Evolutionary conservation across 2,329 filamentous ascomycete species (phyloP).

Genomic region (Fusarium ambrosium): DNA sequence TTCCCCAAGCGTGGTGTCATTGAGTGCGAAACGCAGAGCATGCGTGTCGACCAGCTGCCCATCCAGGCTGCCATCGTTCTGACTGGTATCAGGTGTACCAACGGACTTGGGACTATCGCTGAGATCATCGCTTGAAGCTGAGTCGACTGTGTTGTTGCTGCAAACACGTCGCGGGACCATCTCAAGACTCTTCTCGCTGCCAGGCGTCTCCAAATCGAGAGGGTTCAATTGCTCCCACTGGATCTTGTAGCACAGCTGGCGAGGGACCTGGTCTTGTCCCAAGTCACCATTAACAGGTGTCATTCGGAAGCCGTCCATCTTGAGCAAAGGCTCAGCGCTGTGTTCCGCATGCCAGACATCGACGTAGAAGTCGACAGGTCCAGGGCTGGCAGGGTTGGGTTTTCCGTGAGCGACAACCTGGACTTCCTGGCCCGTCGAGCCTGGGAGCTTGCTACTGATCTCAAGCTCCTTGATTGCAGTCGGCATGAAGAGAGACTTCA

Average conservation of each 20-base stretch:
- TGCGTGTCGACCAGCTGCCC: neutral
- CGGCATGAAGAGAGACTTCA: conserved; percentile 55
- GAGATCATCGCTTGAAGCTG: neutral
- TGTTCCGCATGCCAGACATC: conserved; percentile 49
- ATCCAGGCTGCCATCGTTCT: neutral
- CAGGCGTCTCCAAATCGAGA: neutral
- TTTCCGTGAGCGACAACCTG: conserved; percentile 46
- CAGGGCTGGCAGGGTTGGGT: conserved; percentile 38
- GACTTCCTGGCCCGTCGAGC: conserved; percentile 46
- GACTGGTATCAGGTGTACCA: neutral
- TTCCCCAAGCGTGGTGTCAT: neutral
- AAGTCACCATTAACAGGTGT: conserved; percentile 57
- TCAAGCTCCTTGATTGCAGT: conserved; percentile 50
- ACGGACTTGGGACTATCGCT: neutral
- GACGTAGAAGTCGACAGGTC: conserved; percentile 52
- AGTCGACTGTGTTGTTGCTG: neutral
- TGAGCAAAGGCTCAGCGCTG: conserved; percentile 50
- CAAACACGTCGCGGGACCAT: neutral
- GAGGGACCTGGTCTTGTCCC: conserved; percentile 31
- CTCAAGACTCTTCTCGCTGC: neutral
- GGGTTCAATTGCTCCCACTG: conserved; percentile 57
- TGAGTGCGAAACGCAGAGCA: neutral
- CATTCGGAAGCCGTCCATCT: conserved; percentile 55
- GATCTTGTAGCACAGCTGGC: conserved; percentile 59
- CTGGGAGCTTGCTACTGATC: conserved; percentile 45